Evolutionary conservation across 768 basidiomycete genomes (phyloP), one percentile per base, ranked within the genome.

Genomic region (Mycena haematopus): DNA sequence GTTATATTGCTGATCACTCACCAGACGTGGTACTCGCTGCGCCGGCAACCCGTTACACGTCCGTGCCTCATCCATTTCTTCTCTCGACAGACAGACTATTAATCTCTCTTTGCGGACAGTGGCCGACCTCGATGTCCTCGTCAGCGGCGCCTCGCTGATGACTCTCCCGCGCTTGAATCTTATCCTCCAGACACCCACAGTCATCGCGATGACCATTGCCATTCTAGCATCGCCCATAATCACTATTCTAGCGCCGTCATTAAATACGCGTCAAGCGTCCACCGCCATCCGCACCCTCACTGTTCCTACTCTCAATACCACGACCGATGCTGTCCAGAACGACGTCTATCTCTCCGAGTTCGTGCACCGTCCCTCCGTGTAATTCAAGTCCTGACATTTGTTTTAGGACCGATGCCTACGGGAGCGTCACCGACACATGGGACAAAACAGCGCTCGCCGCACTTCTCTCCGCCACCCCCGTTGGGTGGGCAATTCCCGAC

Each of bases 401-500:
- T 9, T 31, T 31, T 31, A 31, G 29, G 13, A 36, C 36, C 14
- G 36, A 36, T 15, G 7, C 13, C 14, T 49, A 49, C 14, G 25
- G 47, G 2, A 17, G 24, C 15, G 21, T 49, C 8, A 46, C 57
- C 19, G 19, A 21, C 0, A 49, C 21, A 0, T 63, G 52, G 56
- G 47, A 42, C 19, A 42, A 42, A n/a, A 10, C 62, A 10, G 62
- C 52, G 3, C 56, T 63, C 35, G 17, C 22, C 13, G 44, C 50
- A 35, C 21, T 63, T 3, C n/a, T 63, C 0, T 59, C 58, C 1
- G 35, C n/a, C 3, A 49, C 36, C 17, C 35, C 63, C 3, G 52
- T 64, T 7, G 57, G 52, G 4, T 64, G 63, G 57, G 2, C 63
- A n/a, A 64, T 64, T n/a, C 63, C 63, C 3, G 52, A 58, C 10